Conservation (phyloP, 2,329 filamentous ascomycete species). For the Trichoderma sp. region DNA sequence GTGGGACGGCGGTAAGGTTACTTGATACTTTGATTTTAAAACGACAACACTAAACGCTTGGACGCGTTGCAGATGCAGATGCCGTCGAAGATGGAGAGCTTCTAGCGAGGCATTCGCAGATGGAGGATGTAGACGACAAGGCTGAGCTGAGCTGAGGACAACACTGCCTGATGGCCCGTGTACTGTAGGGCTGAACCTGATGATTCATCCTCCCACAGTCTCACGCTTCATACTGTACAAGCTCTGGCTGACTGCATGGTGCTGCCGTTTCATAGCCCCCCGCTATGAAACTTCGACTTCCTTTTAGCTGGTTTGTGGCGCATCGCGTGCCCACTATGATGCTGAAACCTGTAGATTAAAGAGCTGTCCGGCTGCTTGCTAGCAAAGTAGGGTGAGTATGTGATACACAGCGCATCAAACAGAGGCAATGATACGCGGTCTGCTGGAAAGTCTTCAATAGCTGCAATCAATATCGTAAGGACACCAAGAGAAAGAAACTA, state of each 20-base stretch:
- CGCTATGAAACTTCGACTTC: not conserved
- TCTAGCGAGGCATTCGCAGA: not conserved
- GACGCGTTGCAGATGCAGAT: constrained; percentile 1
- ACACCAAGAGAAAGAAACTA: not conserved
- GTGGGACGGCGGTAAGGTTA: constrained; percentile 17
- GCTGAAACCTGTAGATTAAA: not conserved
- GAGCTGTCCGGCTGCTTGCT: not conserved
- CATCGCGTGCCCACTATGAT: not conserved
- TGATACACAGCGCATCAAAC: not conserved
- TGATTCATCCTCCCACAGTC: not conserved
- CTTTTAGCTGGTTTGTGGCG: not conserved
- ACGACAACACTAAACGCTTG: not conserved
- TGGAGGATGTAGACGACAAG: not conserved
- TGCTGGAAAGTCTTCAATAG: not conserved
- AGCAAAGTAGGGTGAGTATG: not conserved
- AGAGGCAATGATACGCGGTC: not conserved
- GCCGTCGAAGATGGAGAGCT: not conserved
- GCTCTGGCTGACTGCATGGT: not conserved
- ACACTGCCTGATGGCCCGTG: not conserved
- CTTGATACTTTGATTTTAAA: constrained; percentile 18
- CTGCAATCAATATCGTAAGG: not conserved
- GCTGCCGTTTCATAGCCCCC: not conserved
- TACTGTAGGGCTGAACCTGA: not conserved
- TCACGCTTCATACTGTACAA: not conserved
- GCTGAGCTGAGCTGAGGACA: not conserved